These are phyloP conservation scores for Colletotrichum scovillei DNA, from an alignment of 2,329 filamentous ascomycete genomes.

Conservation along the genomic window DNA sequence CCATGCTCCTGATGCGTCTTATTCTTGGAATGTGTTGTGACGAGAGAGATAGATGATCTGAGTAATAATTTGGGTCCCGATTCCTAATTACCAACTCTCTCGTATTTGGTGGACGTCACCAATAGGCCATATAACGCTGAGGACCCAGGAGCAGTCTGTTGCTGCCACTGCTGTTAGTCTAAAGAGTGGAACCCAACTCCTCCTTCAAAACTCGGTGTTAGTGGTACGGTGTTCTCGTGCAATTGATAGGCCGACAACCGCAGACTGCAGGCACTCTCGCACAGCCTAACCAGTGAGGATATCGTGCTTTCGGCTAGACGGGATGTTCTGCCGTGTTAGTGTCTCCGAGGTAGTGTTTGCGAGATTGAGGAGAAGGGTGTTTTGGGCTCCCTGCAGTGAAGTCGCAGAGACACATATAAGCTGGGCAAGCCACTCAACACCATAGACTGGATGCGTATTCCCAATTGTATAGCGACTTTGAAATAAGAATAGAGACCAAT, in stretches of 20 bases:
- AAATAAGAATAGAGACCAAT: not conserved
- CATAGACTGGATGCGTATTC: not conserved
- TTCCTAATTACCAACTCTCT: too few species aligned
- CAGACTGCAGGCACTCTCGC: not conserved
- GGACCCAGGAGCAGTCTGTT: not conserved
- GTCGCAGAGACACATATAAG: not conserved
- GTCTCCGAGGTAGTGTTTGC: slow-evolving; percentile 8
- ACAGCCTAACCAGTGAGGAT: slow-evolving; percentile 1
- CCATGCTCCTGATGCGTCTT: not conserved
- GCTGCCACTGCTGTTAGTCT: not conserved
- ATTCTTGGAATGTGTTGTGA: not conserved
- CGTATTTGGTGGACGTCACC: not conserved
- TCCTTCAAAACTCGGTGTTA: slow-evolving; percentile 8
- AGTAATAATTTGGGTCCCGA: too few species aligned
- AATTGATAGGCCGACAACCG: slow-evolving; percentile 30
- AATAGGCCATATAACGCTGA: too few species aligned
- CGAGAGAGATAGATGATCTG: too few species aligned
- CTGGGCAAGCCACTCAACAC: not conserved
- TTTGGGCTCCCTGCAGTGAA: not conserved
- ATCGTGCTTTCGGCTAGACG: slow-evolving; percentile 25
- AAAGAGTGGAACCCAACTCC: not conserved
- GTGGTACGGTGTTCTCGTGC: slow-evolving; percentile 16
- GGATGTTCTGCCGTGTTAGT: slow-evolving; percentile 10
- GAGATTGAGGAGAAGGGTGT: not conserved
- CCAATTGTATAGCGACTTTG: not conserved